These are phyloP conservation scores for Ustilago tritici DNA, from an alignment of 1,284 basidiomycete genomes.

Conservation along the genomic window DNA sequence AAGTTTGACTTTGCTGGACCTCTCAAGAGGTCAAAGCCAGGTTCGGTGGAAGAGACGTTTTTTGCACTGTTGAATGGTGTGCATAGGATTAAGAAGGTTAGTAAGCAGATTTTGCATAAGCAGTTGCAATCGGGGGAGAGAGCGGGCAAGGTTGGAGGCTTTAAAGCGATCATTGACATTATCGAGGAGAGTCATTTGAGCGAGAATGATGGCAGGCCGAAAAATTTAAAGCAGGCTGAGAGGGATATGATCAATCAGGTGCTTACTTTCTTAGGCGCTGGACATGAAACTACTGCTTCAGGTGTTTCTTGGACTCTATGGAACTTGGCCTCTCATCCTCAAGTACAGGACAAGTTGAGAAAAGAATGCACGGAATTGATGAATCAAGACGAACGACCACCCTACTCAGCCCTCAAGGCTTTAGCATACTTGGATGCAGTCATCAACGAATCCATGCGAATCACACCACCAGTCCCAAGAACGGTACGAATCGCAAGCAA, in stretches of 20 bases:
- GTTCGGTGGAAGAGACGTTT: background rate
- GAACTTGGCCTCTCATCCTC: slow-evolving; percentile 74
- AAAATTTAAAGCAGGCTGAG: slow-evolving; percentile 53
- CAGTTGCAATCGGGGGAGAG: slow-evolving; percentile 52
- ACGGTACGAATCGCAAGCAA: slow-evolving; percentile 47
- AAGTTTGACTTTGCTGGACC: slow-evolving; percentile 20
- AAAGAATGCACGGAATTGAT: slow-evolving; percentile 72
- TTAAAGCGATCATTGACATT: slow-evolving; percentile 52
- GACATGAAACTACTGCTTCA: slow-evolving; percentile 74
- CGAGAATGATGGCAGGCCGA: slow-evolving; percentile 50
- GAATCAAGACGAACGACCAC: slow-evolving; percentile 44
- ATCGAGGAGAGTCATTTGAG: slow-evolving; percentile 42
- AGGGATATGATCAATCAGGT: slow-evolving; percentile 56
- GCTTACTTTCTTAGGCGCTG: slow-evolving; percentile 61
- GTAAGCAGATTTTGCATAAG: slow-evolving; percentile 52
- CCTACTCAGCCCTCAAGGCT: slow-evolving; percentile 75
- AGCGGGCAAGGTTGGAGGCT: slow-evolving; percentile 15
- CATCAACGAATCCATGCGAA: slow-evolving; percentile 67
- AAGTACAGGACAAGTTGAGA: slow-evolving; percentile 75
- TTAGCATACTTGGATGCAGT: slow-evolving; percentile 83
- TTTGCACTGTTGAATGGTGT: slow-evolving; percentile 46
- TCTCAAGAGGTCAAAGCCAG: slow-evolving; percentile 6
- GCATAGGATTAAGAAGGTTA: slow-evolving; percentile 53
- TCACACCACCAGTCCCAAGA: slow-evolving; percentile 56
- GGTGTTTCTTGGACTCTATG: slow-evolving; percentile 81